Conservation (phyloP, 352 stramenopile species). For the Pythium aristosporum region DNA sequence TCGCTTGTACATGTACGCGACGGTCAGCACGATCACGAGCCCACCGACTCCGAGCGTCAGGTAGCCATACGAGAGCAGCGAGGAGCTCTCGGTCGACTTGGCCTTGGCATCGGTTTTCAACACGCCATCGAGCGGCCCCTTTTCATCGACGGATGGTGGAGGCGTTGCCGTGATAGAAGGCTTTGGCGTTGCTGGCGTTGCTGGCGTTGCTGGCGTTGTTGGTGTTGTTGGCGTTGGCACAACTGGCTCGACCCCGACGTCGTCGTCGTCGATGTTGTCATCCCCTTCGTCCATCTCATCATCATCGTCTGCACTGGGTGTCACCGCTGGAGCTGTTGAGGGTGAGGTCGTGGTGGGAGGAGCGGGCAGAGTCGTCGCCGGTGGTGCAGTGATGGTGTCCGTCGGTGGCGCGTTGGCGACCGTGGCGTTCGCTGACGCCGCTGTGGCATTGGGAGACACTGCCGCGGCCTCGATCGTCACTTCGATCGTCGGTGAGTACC, state of each 20-base stretch:
- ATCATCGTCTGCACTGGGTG: not conserved
- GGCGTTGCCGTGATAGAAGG: not conserved
- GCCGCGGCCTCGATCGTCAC: constrained; percentile 13
- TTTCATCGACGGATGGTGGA: not conserved
- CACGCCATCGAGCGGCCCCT: constrained; percentile 6
- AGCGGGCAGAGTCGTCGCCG: not conserved
- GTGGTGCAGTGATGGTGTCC: not conserved
- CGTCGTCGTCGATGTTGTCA: constrained; percentile 29
- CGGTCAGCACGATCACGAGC: constrained; percentile 55
- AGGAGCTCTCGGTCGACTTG: constrained; percentile 27
- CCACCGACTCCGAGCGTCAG: constrained; percentile 60
- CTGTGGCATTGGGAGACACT: not conserved
- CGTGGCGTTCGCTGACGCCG: not conserved
- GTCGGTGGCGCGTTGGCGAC: not conserved
- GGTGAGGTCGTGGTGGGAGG: not conserved
- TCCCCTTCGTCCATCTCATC: constrained; percentile 4
- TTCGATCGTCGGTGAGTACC: constrained; percentile 48
- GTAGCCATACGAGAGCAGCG: constrained; percentile 59
- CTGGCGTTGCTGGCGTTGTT: constrained; percentile 5
- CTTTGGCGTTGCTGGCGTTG: constrained; percentile 6
- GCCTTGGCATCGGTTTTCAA: constrained; percentile 28
- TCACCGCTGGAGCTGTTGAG: not conserved
- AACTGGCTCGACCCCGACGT: constrained; percentile 29
- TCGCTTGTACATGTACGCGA: constrained; percentile 69
- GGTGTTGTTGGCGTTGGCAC: constrained; percentile 3